Base-by-base conservation (phyloP, 495 filamentous ascomycete species). In the Annulohypoxylon bovei region DNA sequence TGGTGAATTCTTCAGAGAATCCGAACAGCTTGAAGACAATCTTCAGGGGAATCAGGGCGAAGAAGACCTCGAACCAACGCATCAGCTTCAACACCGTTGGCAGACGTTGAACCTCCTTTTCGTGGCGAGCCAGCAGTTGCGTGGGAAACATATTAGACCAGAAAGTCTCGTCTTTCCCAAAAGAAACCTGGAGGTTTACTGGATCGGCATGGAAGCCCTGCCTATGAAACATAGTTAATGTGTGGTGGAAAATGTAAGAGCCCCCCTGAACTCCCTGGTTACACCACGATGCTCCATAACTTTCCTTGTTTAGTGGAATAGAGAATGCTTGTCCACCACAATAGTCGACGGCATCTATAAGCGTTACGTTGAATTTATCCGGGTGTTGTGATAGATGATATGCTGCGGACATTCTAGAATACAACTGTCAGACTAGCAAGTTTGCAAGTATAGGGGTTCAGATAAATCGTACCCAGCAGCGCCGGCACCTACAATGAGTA, bases 231-330 rank as follows among this genome's bases (percentile, higher is more conserved):
- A 93, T 93, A 52, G 88, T 90, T 77, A 93, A 85, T 5, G 92
- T 95, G 73, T 95, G 92, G 71, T 92, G 89, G 81, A 94, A 96
- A 59, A 91, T 91, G 71, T 85, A 77, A 18, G 90, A 92, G 3
- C 92, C 93, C 2, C 93, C 92, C 72, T 96, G 92, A 1, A 96
- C 93, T 11, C 92, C 93, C 67, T 96, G 87, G 71, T 96, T 96
- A 70, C 94, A 84, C 92, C 91, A 94, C 28, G 83, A 83, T 1
- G 91, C 88, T 2, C 91, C 90, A 72, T 91, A 83, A 62, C 86
- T 86, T 12, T 84, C 73, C 66, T 89, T 84, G 76, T 94, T 89
- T 6, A 96, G 73, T 2, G 89, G 76, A 49, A 95, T 92, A 3
- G 92, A 93, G 39, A 89, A 92, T 1, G 92, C 92, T 75, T 96